Conservation (phyloP, 2,329 filamentous ascomycete species). For the Colletotrichum plurivorum region DNA sequence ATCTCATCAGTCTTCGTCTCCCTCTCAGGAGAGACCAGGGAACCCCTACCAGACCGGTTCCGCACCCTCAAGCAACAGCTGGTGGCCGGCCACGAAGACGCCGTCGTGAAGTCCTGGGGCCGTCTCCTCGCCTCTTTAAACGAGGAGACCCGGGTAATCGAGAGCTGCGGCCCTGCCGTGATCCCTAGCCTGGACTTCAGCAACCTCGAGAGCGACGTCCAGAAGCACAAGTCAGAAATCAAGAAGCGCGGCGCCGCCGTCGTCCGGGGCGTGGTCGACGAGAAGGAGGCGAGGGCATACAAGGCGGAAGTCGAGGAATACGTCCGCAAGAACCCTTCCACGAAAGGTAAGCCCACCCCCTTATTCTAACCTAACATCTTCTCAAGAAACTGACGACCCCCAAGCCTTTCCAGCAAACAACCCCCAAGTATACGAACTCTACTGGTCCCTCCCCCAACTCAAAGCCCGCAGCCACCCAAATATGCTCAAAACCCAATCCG, state of each 20-base stretch:
- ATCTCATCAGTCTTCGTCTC: conserved; percentile 75
- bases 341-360: conserved; percentile 59
- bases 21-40: conserved; percentile 61
- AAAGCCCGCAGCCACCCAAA: conserved; percentile 77
- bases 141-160: conserved; percentile 64
- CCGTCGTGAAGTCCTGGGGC: conserved; percentile 63
- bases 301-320: conserved; percentile 78
- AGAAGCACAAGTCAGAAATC: conserved; percentile 62
- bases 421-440: conserved; percentile 81
- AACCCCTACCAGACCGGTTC: conserved; percentile 68
- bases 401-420: conserved; percentile 75
- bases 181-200: conserved; percentile 68
- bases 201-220: conserved; percentile 57
- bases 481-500: conserved; percentile 71
- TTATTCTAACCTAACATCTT: neutral
- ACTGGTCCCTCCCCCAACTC: conserved; percentile 80
- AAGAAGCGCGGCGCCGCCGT: conserved; percentile 74
- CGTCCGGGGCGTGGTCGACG: conserved; percentile 75
- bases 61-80: conserved; percentile 69
- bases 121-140: conserved; percentile 60
- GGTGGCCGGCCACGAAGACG: conserved; percentile 62
- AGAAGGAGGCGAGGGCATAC: conserved; percentile 73
- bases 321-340: conserved; percentile 72
- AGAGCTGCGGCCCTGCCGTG: conserved; percentile 58
- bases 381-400: neutral